Percentiles rank a stretch among this genome's conserved stretches.
phyloP scores from a whole-genome alignment of 495 filamentous ascomycete species.

The Penicillium cosmopolitanum region DNA sequence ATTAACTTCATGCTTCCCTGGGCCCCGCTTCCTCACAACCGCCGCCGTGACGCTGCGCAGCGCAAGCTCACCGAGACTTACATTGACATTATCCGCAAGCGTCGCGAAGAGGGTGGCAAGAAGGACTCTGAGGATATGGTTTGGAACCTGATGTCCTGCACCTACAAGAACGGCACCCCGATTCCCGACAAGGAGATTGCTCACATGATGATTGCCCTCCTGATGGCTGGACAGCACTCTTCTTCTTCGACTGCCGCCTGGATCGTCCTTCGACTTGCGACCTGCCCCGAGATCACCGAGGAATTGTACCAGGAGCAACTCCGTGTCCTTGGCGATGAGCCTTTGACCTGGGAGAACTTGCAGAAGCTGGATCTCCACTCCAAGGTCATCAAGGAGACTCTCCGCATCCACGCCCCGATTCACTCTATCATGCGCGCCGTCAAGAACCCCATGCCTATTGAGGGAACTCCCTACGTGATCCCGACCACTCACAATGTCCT shows the following conservation, averaged over 20 bases:
- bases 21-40: slow-evolving; percentile 65
- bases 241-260: slow-evolving; percentile 62
- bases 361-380: slow-evolving; percentile 57
- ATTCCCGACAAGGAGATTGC: slow-evolving; percentile 66
- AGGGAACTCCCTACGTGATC: slow-evolving; percentile 50
- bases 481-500: slow-evolving; percentile 53
- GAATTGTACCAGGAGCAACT: slow-evolving; percentile 62
- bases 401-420: slow-evolving; percentile 66
- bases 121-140: slow-evolving; percentile 66
- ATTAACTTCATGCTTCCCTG: slow-evolving; percentile 70
- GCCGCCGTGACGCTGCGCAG: slow-evolving; percentile 60
- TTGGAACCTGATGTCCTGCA: slow-evolving; percentile 67
- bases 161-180: slow-evolving; percentile 63
- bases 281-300: slow-evolving; percentile 57
- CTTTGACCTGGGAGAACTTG: slow-evolving; percentile 60
- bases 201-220: slow-evolving; percentile 70
- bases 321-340: slow-evolving; percentile 52
- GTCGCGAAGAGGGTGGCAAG: slow-evolving; percentile 50
- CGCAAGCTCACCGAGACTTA: slow-evolving; percentile 61
- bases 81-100: slow-evolving; percentile 60
- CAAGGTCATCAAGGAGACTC: slow-evolving; percentile 64
- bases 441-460: slow-evolving; percentile 59
- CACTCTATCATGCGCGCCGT: slow-evolving; percentile 66
- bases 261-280: slow-evolving; percentile 63
- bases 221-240: slow-evolving; percentile 70